Evolutionary conservation across 441 rosid genomes (phyloP).

Genomic region (Syzygium syzygioides): DNA sequence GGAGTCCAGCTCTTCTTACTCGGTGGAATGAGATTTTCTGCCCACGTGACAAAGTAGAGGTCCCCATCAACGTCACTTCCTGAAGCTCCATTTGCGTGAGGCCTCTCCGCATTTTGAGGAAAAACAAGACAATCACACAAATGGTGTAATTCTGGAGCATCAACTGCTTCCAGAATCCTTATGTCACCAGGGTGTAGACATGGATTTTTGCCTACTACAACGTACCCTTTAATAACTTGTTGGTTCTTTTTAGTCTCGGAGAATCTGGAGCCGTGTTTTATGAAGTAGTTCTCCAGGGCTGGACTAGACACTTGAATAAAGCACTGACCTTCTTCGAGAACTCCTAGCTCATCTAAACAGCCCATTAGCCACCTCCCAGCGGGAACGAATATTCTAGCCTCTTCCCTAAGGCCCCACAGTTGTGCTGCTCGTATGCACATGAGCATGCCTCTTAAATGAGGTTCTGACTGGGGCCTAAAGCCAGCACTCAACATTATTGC

Average conservation of each 20-base stretch:
- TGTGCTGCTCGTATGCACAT: constrained; percentile 85
- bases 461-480: constrained; percentile 70
- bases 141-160: constrained; percentile 63
- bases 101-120: constrained; percentile 89
- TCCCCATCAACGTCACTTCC: constrained; percentile 98
- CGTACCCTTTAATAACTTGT: constrained; percentile 61
- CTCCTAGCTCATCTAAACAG: constrained; percentile 76
- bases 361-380: constrained; percentile 96
- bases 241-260: constrained; percentile 43
- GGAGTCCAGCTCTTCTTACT: constrained; percentile 63
- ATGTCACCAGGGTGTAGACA: constrained; percentile 96
- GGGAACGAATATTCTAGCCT: constrained; percentile 74
- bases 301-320: constrained; percentile 83
- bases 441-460: constrained; percentile 84
- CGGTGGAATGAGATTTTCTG: constrained; percentile 78
- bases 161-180: constrained; percentile 88
- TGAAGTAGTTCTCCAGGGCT: constrained; percentile 59
- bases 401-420: constrained; percentile 84
- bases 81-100: constrained; percentile 88
- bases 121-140: constrained; percentile 74
- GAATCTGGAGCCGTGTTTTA: constrained; percentile 73
- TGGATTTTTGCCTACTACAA: constrained; percentile 82
- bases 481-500: constrained; percentile 95
- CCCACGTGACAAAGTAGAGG: constrained; percentile 89
- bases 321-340: constrained; percentile 82